Evolutionary conservation across 352 stramenopile species (phyloP).

Genomic region (Phytophthora kernoviae): DNA sequence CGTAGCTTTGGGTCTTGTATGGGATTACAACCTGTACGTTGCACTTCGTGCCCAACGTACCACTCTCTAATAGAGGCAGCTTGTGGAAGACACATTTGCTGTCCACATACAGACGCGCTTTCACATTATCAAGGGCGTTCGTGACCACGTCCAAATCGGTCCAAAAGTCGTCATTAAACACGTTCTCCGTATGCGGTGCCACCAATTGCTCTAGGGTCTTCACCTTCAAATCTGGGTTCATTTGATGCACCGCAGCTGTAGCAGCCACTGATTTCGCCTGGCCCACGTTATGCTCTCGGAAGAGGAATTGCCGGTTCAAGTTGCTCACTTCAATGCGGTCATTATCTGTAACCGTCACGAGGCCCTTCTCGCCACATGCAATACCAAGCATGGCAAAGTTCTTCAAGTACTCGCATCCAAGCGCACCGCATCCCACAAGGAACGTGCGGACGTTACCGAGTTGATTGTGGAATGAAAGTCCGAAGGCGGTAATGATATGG

Average conservation of each 20-base stretch:
- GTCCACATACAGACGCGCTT: constrained; percentile 98
- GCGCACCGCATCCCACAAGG: constrained; percentile 79
- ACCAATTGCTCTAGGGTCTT: constrained; percentile 85
- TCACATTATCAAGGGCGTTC: constrained; percentile 99
- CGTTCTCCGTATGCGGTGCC: constrained; percentile 77
- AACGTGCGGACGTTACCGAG: constrained; percentile 79
- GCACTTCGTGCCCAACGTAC: constrained; percentile 98
- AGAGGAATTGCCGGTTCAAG: constrained; percentile 87
- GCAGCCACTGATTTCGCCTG: constrained; percentile 86
- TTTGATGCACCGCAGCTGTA: constrained; percentile 71
- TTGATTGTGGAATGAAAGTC: constrained; percentile 69
- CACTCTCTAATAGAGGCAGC: constrained; percentile 96
- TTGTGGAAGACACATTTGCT: constrained; percentile 98
- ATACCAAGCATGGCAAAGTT: constrained; percentile 88
- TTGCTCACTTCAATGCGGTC: constrained; percentile 90
- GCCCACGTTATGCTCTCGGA: constrained; percentile 86
- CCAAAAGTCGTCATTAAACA: constrained; percentile 87
- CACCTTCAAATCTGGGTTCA: constrained; percentile 81
- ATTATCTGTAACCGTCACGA: constrained; percentile 87
- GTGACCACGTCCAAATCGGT: constrained; percentile 93
- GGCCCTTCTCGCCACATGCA: constrained; percentile 73
- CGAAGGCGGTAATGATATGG: constrained; percentile 76
- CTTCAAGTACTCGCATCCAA: constrained; percentile 88
- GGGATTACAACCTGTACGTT: constrained; percentile 94
- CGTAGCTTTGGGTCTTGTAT: constrained; percentile 95